A percentile compares a stretch with the other conserved stretches of the same genome.
These are phyloP conservation scores for Leptographium radiaticola DNA, from an alignment of 2,329 filamentous ascomycete genomes.

Conservation along the genomic window DNA sequence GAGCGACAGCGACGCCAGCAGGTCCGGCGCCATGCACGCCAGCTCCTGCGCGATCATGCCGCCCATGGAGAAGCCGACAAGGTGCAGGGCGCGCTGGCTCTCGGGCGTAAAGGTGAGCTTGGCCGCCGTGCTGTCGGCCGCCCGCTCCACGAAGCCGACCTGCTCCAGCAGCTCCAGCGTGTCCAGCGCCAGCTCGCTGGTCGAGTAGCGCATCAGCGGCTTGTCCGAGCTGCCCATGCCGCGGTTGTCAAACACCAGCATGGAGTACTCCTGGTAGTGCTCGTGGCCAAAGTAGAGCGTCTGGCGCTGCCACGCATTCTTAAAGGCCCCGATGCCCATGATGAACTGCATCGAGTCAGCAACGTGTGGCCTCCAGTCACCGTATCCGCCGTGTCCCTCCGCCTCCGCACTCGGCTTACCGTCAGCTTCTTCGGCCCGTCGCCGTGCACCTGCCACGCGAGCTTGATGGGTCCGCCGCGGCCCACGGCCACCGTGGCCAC, in stretches of 20 bases:
- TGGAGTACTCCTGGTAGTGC: slow-evolving; percentile 52
- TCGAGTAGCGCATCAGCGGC: slow-evolving; percentile 65
- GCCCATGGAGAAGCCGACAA: slow-evolving; percentile 72
- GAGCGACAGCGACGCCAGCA: slow-evolving; percentile 43
- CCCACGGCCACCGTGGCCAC: slow-evolving; percentile 50
- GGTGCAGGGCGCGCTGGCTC: slow-evolving; percentile 34
- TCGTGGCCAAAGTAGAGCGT: slow-evolving; percentile 71
- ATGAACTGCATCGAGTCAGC: slow-evolving; percentile 44
- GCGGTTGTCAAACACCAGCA: slow-evolving; percentile 70
- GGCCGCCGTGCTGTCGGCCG: background rate
- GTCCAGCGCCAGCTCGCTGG: slow-evolving; percentile 74
- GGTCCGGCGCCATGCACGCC: slow-evolving; percentile 35
- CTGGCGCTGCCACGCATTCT: slow-evolving; percentile 68
- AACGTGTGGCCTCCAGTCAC: background rate
- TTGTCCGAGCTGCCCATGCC: slow-evolving; percentile 73
- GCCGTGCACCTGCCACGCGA: slow-evolving; percentile 73
- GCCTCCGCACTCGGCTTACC: slow-evolving; percentile 35
- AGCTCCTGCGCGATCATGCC: slow-evolving; percentile 90
- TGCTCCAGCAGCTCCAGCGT: slow-evolving; percentile 55
- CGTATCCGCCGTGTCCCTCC: too few relatives aligned
- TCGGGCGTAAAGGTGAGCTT: slow-evolving; percentile 2
- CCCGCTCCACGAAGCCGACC: slow-evolving; percentile 38
- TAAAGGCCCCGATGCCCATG: slow-evolving; percentile 62
- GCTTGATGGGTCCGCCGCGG: slow-evolving; percentile 61
- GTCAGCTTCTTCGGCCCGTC: slow-evolving; percentile 57